Base-by-base conservation (phyloP, 2,329 filamentous ascomycete species). In the Huntiella decipiens region DNA sequence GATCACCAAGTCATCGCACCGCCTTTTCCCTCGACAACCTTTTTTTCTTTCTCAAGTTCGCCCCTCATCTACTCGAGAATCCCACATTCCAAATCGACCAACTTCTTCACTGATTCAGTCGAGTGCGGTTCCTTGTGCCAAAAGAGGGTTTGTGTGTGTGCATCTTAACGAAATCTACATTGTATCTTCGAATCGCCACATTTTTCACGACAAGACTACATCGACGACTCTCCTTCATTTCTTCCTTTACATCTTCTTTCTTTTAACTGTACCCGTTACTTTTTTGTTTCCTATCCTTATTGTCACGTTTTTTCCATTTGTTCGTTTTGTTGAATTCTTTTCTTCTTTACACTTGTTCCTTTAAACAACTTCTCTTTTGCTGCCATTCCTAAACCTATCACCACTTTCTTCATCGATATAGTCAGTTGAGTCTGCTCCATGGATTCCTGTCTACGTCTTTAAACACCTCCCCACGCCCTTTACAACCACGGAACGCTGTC, bases 1-100 rank as follows among this genome's bases (percentile, higher is more conserved):
- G 38, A 44, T 44, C 43, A 42, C 34, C 38, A 42, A 41, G 22
- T 39, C 43, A 41, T 43, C 31, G 47, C 38, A 49, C 47, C 47
- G 45, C 47, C 43, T 49, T 45, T 49, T 28, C 22, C 47, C 47
- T 49, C 47, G 47, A 49, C 47, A 49, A 49, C 36, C 28, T 34
- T 17, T 17, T 17, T 17, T 42, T 33, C 4, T 4, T 19, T 37
- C 37, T 33, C 42, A 49, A 32, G 38, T 39, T 42, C 46, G 42
- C 28, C 32, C 42, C 33, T 45, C 44, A 45, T 33, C 38, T 7
- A 16, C n/a, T 16, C 16, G 7, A 37, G 35, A 15, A 35, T 43
- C 12, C 19, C 13, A 28, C 22, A 28, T 28, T 28, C 22, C 22
- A 28, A 28, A 28, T 28, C 22, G 22, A 28, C 22, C 22, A 28